Base-by-base conservation (phyloP, 108 stramenopile species). In the Epithemia pelagica region DNA sequence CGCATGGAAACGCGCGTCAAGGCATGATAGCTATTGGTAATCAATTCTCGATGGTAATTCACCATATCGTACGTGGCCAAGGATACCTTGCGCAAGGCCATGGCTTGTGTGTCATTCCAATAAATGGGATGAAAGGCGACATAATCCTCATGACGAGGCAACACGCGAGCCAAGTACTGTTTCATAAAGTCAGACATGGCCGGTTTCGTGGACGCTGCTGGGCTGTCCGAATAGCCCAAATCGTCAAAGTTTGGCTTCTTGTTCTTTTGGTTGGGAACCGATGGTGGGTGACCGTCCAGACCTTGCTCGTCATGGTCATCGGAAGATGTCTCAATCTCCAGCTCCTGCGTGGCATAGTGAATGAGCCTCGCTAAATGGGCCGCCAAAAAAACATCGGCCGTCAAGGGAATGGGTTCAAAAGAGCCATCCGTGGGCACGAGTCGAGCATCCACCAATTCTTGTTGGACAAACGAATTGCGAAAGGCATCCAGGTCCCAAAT, bases 401-500 rank as follows among this genome's bases (percentile, higher is more conserved):
- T 23, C 1, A 66, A 21, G n/a, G 26, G 32, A 51, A 25, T 63
- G n/a, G 2, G 28, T 24, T 58, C 26, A 7, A 7, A 5, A 18
- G 7, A 5, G 7, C 8, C 21, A 18, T 58, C 26, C 21, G 5
- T 70, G 63, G 2, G 65, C 54, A 52, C 66, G 31, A 54, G 32
- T 27, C 59, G 27, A 1, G 37, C 37, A 20, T 18, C 15, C 1
- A 31, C 1, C 27, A 66, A 56, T 27, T 29, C 30, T 2, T 54
- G 21, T n/a, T 30, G 28, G 27, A 66, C 52, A 8, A 51, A 63
- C 32, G 32, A 25, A 63, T 89, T 85, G 19, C 86, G 74, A 24
- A 87, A 72, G 23, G 91, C 88, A 77, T 92, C 91, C 70, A 86
- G 67, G 74, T 92, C 91, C 88, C 88, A 88, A 46, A 92, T 70